Percentiles rank a stretch among this genome's conserved stretches.
phyloP scores from a whole-genome alignment of 2,329 filamentous ascomycete species.

The Phyllosticta capitalensis region DNA sequence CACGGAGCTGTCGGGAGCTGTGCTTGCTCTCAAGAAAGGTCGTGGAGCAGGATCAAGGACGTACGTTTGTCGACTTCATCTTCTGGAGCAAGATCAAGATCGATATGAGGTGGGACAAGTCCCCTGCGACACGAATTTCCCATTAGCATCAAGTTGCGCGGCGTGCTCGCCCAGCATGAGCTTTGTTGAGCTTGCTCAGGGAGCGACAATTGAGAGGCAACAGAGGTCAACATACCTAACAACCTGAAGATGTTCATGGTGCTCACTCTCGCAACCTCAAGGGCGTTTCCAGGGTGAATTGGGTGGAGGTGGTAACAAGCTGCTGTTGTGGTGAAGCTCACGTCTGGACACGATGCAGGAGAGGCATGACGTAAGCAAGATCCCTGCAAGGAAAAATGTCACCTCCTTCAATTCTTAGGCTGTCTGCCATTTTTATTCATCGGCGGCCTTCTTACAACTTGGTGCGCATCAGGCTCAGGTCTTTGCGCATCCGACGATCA shows the following conservation, averaged over 20 bases:
- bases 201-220: neutral
- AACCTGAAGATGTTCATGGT: constrained; percentile 64
- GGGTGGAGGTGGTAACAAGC: neutral
- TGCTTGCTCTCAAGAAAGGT: neutral
- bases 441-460: neutral
- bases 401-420: neutral
- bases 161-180: neutral
- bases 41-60: constrained; percentile 22
- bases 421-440: neutral
- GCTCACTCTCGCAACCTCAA: constrained; percentile 12
- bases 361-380: neutral
- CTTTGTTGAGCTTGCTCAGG: constrained; percentile 2
- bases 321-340: constrained; percentile 2
- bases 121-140: constrained; percentile 47
- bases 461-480: neutral
- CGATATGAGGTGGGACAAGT: constrained; percentile 89
- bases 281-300: constrained; percentile 4
- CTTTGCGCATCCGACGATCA: neutral
- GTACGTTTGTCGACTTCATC: constrained; percentile 80
- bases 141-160: neutral
- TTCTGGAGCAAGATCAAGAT: constrained; percentile 94
- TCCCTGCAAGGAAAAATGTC: neutral
- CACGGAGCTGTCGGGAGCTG: neutral
- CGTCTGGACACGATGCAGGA: constrained; percentile 10
- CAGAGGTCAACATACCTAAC: constrained; percentile 41